A percentile compares a stretch with the other conserved stretches of the same genome.
Evolutionary conservation across 2,329 filamentous ascomycete species (phyloP).

Genomic region (Botryosphaeria agaves): DNA sequence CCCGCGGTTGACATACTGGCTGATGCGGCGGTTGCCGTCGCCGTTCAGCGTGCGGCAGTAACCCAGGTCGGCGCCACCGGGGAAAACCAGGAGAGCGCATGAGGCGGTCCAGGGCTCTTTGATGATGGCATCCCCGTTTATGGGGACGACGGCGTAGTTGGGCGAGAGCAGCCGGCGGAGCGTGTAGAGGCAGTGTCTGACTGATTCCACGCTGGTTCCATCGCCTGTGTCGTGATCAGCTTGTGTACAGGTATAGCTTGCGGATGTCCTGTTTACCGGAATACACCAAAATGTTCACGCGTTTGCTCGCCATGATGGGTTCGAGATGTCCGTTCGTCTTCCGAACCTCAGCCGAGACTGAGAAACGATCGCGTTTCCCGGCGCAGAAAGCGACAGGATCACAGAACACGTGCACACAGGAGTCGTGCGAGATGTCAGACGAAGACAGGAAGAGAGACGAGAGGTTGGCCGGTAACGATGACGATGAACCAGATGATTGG

Average conservation of each 20-base stretch:
- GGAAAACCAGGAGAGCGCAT: conserved; percentile 79
- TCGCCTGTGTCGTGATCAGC: too few species aligned
- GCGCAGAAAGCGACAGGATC: too few species aligned
- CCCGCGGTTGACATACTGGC: conserved; percentile 69
- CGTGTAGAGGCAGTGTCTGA: conserved; percentile 75
- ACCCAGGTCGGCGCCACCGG: conserved; percentile 82
- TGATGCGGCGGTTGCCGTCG: conserved; percentile 67
- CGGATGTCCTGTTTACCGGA: too few species aligned
- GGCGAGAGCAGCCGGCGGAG: conserved; percentile 73
- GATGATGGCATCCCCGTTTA: conserved; percentile 60
- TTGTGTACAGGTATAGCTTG: too few species aligned
- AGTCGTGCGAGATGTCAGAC: conserved; percentile 37
- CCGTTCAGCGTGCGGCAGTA: conserved; percentile 85
- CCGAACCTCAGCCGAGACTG: conserved; percentile 4
- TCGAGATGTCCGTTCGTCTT: background rate
- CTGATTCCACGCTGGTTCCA: conserved; percentile 74
- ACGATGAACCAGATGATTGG: conserved; percentile 94
- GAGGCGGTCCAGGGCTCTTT: conserved; percentile 83
- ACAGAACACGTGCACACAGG: background rate
- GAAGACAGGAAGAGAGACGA: conserved; percentile 25
- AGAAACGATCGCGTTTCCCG: too few species aligned
- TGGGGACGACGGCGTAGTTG: conserved; percentile 81
- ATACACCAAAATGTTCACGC: conserved; percentile 86
- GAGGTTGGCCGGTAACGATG: conserved; percentile 30
- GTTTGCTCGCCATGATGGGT: conserved; percentile 43